These are phyloP conservation scores for Oryza coarctata DNA, from an alignment of 176 grass and related monocot species.

Conservation along the genomic window DNA sequence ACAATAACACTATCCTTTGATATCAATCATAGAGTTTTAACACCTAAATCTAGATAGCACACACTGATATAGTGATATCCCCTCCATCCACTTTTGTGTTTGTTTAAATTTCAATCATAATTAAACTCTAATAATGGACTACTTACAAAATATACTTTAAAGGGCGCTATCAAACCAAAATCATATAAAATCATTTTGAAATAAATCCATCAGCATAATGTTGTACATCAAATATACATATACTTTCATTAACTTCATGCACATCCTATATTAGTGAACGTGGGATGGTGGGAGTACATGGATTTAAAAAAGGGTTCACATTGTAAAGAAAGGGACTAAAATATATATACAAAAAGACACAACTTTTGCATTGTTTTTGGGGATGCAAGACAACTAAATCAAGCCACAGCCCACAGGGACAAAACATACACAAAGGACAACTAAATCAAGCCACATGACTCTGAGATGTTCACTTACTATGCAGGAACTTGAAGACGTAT, in stretches of 20 bases:
- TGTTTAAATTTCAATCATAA: background rate
- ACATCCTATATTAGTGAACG: background rate
- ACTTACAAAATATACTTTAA: background rate
- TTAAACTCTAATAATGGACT: background rate
- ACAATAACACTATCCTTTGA: background rate
- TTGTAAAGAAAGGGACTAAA: background rate
- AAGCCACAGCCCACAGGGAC: background rate
- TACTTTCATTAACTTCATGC: background rate
- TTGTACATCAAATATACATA: background rate
- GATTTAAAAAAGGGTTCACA: background rate
- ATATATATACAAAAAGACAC: background rate
- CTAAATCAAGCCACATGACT: background rate
- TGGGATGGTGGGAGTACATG: background rate
- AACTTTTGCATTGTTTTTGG: background rate
- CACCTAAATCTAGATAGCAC: background rate
- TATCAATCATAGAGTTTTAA: background rate
- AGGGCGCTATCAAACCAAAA: background rate
- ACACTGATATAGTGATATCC: background rate
- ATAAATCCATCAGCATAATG: background rate
- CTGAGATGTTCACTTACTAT: background rate
- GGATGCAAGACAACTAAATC: background rate
- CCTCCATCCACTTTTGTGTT: background rate
- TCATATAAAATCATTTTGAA: background rate
- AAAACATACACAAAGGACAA: background rate
- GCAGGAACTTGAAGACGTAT: background rate